phyloP scores from a whole-genome alignment of 768 basidiomycete genomes.

The Tremella fuciformis region DNA sequence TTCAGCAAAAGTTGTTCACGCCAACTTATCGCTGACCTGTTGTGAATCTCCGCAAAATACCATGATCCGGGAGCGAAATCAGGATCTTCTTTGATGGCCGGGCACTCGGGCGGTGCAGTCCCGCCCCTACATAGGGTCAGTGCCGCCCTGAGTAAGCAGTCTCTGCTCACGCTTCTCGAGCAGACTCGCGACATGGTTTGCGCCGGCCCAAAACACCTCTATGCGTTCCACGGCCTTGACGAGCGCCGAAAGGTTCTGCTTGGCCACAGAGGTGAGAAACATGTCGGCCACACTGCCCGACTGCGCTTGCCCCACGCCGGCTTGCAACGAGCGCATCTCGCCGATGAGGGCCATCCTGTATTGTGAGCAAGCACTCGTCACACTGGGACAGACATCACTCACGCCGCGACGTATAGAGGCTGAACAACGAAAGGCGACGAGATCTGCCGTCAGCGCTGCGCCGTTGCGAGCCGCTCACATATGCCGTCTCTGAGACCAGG shows the following conservation, averaged over 20 bases:
- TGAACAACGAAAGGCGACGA: conserved; percentile 43
- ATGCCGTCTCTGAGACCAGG: conserved; percentile 22
- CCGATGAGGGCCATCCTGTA: conserved; percentile 43
- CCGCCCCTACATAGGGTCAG: conserved; percentile 16
- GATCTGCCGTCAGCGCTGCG: too few relatives aligned
- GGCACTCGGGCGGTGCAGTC: conserved; percentile 18
- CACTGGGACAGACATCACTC: conserved; percentile 13
- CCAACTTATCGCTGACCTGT: neutral
- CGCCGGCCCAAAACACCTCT: conserved; percentile 44
- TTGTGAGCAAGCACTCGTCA: neutral
- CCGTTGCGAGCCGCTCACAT: too few relatives aligned
- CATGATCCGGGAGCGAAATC: conserved; percentile 46
- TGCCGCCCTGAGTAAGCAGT: neutral
- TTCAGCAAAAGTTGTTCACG: neutral
- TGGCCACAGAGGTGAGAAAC: conserved; percentile 37
- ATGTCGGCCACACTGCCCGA: conserved; percentile 22
- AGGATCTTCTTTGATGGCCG: conserved; percentile 34
- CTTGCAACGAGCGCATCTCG: conserved; percentile 31
- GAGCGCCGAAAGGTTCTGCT: conserved; percentile 41
- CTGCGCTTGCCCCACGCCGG: neutral
- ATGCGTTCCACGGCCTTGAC: conserved; percentile 32
- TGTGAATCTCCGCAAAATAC: conserved; percentile 43
- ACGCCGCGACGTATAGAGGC: conserved; percentile 42
- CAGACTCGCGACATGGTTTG: conserved; percentile 26
- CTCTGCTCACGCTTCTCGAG: conserved; percentile 33